These are phyloP conservation scores for Trichoderma aggressivum DNA, from an alignment of 2,329 filamentous ascomycete genomes.

Conservation along the genomic window DNA sequence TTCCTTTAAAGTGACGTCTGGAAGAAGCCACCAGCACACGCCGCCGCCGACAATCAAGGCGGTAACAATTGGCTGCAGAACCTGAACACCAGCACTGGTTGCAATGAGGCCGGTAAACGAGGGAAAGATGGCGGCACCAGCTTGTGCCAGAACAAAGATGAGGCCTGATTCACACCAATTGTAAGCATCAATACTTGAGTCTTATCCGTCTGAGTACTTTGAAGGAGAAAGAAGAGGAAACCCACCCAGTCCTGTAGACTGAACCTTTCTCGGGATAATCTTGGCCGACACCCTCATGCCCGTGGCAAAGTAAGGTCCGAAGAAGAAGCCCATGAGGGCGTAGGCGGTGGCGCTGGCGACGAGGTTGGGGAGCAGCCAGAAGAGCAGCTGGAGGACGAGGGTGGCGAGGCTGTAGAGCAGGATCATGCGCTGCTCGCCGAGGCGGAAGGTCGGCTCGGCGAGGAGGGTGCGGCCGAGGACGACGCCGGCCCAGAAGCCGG, in stretches of 20 bases:
- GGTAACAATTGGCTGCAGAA: slow-evolving; percentile 33
- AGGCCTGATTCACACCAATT: slow-evolving; percentile 62
- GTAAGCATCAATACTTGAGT: slow-evolving; percentile 30
- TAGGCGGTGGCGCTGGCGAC: slow-evolving; percentile 71
- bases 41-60: slow-evolving; percentile 8
- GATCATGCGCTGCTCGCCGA: slow-evolving; percentile 68
- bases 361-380: slow-evolving; percentile 79
- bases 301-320: slow-evolving; percentile 75
- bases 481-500: slow-evolving; percentile 78
- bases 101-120: slow-evolving; percentile 68
- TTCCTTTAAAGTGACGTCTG: slow-evolving; percentile 2
- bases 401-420: slow-evolving; percentile 60
- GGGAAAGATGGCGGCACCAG: slow-evolving; percentile 66
- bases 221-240: not conserved
- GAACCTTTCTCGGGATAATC: slow-evolving; percentile 55
- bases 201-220: not conserved
- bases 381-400: slow-evolving; percentile 65
- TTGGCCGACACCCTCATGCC: slow-evolving; percentile 71
- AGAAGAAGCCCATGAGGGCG: slow-evolving; percentile 70
- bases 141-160: slow-evolving; percentile 71
- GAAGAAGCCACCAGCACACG: slow-evolving; percentile 18
- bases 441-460: slow-evolving; percentile 64
- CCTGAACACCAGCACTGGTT: slow-evolving; percentile 50
- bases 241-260: slow-evolving; percentile 74
- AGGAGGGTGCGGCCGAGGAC: slow-evolving; percentile 67